Conservation (phyloP, 2,329 filamentous ascomycete genomes). For the Aspergillus jensenii region DNA sequence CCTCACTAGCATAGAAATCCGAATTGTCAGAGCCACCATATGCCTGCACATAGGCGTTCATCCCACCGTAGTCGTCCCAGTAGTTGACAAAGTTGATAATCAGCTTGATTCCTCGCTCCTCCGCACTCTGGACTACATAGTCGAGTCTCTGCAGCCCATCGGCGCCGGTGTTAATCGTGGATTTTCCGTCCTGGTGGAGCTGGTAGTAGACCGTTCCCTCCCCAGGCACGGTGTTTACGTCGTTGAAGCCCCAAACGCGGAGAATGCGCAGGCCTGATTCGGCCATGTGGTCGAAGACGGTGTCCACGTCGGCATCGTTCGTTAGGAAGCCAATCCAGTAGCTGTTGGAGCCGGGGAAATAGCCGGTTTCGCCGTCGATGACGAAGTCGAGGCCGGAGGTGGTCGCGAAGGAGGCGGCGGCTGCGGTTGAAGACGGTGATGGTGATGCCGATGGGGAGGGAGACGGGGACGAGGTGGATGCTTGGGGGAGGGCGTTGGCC, state of each 20-base stretch:
- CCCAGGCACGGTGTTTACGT: conserved; percentile 42
- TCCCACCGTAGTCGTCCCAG: conserved; percentile 68
- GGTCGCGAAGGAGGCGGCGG: conserved; percentile 21
- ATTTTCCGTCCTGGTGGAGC: conserved; percentile 32
- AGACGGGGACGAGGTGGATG: not conserved
- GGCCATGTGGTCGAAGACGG: conserved; percentile 31
- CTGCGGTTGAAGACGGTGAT: not conserved
- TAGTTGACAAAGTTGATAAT: conserved; percentile 63
- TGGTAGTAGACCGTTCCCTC: conserved; percentile 49
- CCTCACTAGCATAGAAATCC: conserved; percentile 58
- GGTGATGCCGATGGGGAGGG: not conserved
- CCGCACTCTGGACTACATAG: conserved; percentile 61
- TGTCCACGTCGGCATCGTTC: conserved; percentile 50
- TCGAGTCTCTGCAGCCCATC: conserved; percentile 66
- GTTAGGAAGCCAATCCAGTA: conserved; percentile 55
- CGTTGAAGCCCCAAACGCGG: conserved; percentile 57
- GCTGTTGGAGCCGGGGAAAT: conserved; percentile 52
- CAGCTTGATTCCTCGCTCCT: conserved; percentile 60
- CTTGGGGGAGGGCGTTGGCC: conserved; percentile 16
- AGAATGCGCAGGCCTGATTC: conserved; percentile 51
- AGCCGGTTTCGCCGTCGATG: conserved; percentile 41
- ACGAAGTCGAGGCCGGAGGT: conserved; percentile 34
- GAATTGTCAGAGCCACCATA: conserved; percentile 52
- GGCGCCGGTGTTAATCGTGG: conserved; percentile 62
- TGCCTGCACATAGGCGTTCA: conserved; percentile 57